Evolutionary conservation across 1,284 basidiomycete species (phyloP).

Genomic region (Ustilago shanxiensis): DNA sequence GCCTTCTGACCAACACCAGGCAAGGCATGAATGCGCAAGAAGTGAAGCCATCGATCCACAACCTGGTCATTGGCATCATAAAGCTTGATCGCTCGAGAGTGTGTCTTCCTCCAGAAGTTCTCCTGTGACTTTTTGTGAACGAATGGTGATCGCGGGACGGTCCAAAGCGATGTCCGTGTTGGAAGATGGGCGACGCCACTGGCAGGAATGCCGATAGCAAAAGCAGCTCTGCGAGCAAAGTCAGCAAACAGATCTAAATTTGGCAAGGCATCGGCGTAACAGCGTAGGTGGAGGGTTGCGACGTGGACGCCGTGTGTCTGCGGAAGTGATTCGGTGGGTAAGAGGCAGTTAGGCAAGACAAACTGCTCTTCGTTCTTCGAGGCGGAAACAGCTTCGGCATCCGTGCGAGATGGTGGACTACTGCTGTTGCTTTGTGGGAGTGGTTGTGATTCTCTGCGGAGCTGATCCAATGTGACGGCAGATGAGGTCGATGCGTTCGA

Average conservation of each 20-base stretch:
- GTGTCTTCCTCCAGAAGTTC: slow-evolving; percentile 89
- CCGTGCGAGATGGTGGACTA: not conserved
- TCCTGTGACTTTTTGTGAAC: slow-evolving; percentile 95
- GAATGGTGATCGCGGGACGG: slow-evolving; percentile 87
- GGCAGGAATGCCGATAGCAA: slow-evolving; percentile 84
- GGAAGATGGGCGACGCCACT: slow-evolving; percentile 80
- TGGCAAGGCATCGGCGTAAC: slow-evolving; percentile 74
- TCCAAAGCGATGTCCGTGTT: slow-evolving; percentile 84
- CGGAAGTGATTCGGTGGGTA: slow-evolving; percentile 42
- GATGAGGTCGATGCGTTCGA: slow-evolving; percentile 38
- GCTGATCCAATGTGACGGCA: slow-evolving; percentile 39
- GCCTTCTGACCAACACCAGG: slow-evolving; percentile 88
- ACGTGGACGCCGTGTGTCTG: slow-evolving; percentile 81
- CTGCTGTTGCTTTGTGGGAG: not conserved
- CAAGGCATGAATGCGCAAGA: slow-evolving; percentile 82
- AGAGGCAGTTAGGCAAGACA: slow-evolving; percentile 40
- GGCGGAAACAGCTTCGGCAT: not conserved
- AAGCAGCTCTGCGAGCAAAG: slow-evolving; percentile 86
- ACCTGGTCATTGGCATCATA: slow-evolving; percentile 87
- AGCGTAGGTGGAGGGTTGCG: slow-evolving; percentile 85
- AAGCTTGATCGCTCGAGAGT: slow-evolving; percentile 88
- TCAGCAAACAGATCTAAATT: slow-evolving; percentile 84
- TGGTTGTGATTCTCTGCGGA: slow-evolving; percentile 5
- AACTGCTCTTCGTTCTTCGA: slow-evolving; percentile 39
- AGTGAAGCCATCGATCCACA: slow-evolving; percentile 84